Conservation (phyloP, 2,329 filamentous ascomycete species). For the Cryoendolithus antarcticus region DNA sequence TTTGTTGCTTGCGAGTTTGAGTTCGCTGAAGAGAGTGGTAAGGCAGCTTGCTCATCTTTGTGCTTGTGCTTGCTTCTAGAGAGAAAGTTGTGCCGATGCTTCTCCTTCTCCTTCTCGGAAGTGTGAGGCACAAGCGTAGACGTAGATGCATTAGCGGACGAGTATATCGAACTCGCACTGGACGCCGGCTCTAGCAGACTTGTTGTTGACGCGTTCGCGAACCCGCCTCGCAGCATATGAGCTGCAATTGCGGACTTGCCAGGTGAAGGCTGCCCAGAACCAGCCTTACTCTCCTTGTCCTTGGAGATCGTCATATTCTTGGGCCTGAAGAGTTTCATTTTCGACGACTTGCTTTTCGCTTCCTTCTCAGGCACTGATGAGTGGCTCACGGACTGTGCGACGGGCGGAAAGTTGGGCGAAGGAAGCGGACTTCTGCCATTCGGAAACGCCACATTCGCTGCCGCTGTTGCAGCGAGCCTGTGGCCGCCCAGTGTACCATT, state of each 20-base stretch:
- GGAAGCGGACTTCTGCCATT: slow-evolving; percentile 39
- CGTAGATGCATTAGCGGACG: slow-evolving; percentile 60
- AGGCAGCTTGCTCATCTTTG: slow-evolving; percentile 55
- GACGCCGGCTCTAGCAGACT: slow-evolving; percentile 52
- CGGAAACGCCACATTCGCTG: slow-evolving; percentile 62
- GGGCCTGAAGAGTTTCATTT: slow-evolving; percentile 70
- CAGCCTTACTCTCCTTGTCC: slow-evolving; percentile 48
- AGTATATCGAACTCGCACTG: slow-evolving; percentile 55
- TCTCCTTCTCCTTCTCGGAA: slow-evolving; percentile 49
- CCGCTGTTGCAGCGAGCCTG: slow-evolving; percentile 55
- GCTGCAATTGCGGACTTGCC: slow-evolving; percentile 28
- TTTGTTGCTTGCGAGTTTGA: slow-evolving; percentile 68
- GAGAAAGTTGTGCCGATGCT: slow-evolving; percentile 63
- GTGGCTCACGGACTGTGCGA: slow-evolving; percentile 3
- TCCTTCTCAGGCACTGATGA: slow-evolving; percentile 38
- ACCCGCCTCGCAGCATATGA: slow-evolving; percentile 52
- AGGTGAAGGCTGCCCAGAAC: slow-evolving; percentile 59
- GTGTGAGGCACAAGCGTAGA: slow-evolving; percentile 57
- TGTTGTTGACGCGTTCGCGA: slow-evolving; percentile 56
- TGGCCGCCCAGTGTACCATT: slow-evolving; percentile 50
- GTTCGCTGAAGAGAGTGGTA: slow-evolving; percentile 61
- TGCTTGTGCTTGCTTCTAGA: slow-evolving; percentile 56
- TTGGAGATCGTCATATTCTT: slow-evolving; percentile 64
- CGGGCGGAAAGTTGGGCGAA: slow-evolving; percentile 24
- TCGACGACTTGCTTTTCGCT: slow-evolving; percentile 55